Evolutionary conservation across 495 filamentous ascomycete species (phyloP).

Genomic region (Tuber melanosporum): DNA sequence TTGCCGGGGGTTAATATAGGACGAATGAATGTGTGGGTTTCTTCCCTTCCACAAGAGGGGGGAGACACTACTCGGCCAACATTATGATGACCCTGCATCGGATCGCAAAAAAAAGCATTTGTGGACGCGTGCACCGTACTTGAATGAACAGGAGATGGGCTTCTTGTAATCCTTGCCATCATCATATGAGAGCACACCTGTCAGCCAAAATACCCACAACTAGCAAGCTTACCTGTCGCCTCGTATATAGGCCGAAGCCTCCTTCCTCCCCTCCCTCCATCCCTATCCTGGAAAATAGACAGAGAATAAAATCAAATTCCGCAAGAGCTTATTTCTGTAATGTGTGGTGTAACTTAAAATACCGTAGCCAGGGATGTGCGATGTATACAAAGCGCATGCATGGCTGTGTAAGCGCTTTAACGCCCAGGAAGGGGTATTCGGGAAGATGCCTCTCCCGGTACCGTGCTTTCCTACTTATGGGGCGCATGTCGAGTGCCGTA

Average conservation of each 20-base stretch:
- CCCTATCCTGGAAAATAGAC: background rate
- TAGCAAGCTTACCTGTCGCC: background rate
- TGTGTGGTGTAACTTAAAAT: background rate
- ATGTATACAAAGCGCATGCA: background rate
- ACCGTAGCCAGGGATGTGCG: background rate
- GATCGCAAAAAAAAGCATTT: background rate
- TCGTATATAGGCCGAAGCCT: background rate
- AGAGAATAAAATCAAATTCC: background rate
- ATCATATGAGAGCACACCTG: background rate
- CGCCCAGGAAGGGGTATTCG: background rate
- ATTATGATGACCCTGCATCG: background rate
- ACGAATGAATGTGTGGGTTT: background rate
- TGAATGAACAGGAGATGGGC: background rate
- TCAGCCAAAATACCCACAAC: background rate
- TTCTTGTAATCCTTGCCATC: background rate
- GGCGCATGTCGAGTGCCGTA: background rate
- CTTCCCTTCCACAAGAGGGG: background rate
- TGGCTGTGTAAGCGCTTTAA: background rate
- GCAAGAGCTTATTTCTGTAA: background rate
- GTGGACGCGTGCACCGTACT: background rate
- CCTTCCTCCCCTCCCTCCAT: background rate
- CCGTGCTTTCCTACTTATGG: background rate
- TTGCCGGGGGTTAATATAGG: background rate
- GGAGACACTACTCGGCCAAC: background rate
- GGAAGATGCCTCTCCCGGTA: background rate